Conservation (phyloP, 805 yeast genomes). For the Saccharomyces jurei region DNA sequence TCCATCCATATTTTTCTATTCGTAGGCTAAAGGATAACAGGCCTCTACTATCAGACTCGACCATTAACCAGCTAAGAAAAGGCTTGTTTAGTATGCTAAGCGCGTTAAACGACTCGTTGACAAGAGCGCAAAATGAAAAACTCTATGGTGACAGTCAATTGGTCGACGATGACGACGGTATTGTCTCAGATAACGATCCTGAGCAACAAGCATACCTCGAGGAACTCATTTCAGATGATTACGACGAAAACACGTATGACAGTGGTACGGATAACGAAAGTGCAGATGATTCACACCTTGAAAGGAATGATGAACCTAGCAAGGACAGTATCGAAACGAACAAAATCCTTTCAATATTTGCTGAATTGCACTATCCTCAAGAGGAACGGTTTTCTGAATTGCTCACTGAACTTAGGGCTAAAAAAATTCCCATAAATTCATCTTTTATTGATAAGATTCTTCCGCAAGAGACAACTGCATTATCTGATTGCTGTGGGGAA, state of each 20-base stretch:
- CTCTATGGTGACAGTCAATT: too few species aligned
- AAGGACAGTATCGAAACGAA: neutral
- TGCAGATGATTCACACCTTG: neutral
- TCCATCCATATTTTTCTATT: neutral
- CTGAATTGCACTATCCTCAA: neutral
- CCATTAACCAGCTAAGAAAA: neutral
- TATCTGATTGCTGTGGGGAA: neutral
- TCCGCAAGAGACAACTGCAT: neutral
- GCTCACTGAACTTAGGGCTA: neutral
- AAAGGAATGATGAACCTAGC: neutral
- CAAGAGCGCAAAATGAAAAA: neutral
- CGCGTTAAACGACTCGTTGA: neutral
- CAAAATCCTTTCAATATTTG: neutral
- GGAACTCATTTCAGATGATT: neutral
- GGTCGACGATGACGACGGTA: neutral
- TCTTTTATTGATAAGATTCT: neutral
- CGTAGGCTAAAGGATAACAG: slow-evolving; percentile 1
- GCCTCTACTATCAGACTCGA: neutral
- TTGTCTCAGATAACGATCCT: neutral
- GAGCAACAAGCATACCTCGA: neutral
- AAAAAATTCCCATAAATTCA: neutral
- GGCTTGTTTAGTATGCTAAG: neutral
- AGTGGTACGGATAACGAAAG: slow-evolving; percentile 1
- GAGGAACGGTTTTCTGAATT: neutral
- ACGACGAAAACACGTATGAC: slow-evolving; percentile 1